phyloP scores from a whole-genome alignment of 2,329 filamentous ascomycete species.

The Sordariomycetes sp. region DNA sequence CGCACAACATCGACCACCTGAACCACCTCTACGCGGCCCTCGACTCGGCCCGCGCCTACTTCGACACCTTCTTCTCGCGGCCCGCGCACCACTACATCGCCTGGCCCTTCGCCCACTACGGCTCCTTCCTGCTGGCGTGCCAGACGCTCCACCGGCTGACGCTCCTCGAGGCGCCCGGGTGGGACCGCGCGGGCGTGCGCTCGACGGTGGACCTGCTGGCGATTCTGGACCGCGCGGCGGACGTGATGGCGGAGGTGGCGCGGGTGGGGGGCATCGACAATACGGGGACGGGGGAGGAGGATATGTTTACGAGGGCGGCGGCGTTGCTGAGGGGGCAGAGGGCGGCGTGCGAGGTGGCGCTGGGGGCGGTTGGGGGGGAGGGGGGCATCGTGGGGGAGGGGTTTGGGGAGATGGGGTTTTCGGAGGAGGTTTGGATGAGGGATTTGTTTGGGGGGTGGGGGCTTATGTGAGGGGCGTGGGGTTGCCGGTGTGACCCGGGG shows the following conservation, averaged over 20 bases:
- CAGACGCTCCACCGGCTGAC: slow-evolving; percentile 26
- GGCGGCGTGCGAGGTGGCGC: background rate
- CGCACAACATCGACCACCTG: slow-evolving; percentile 13
- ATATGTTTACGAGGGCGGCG: background rate
- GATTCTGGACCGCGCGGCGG: slow-evolving; percentile 16
- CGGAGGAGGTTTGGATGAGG: background rate
- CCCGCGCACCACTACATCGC: slow-evolving; percentile 17
- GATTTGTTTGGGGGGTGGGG: background rate
- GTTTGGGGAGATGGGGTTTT: background rate
- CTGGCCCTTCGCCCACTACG: slow-evolving; percentile 21
- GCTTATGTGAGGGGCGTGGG: background rate
- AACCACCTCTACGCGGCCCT: slow-evolving; percentile 24
- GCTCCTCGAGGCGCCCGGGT: slow-evolving; percentile 25
- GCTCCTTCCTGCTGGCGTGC: slow-evolving; percentile 23
- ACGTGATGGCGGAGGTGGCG: background rate
- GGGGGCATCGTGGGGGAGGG: background rate
- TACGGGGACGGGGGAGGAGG: background rate
- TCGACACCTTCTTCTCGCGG: slow-evolving; percentile 23
- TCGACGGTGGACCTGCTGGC: slow-evolving; percentile 22
- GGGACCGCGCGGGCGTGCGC: slow-evolving; percentile 26
- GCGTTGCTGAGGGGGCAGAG: background rate
- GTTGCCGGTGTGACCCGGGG: no score
- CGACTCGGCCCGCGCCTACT: slow-evolving; percentile 21
- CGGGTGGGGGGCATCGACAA: background rate
- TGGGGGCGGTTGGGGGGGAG: background rate